Conservation (phyloP, 2,329 filamentous ascomycete species). For the Fulvia fulva region DNA sequence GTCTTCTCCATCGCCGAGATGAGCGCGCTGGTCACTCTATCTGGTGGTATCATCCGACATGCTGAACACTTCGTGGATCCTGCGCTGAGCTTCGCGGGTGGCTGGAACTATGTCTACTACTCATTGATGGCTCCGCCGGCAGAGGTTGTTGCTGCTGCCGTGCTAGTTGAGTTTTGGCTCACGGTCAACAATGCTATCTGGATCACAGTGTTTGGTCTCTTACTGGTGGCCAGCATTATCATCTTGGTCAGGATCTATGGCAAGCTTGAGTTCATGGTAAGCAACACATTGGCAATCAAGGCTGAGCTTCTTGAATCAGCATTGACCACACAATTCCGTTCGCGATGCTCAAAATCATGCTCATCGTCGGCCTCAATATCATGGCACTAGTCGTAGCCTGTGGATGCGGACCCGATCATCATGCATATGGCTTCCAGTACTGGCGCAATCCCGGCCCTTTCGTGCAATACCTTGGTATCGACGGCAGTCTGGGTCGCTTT, state of each 20-base stretch:
- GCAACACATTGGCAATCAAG: neutral
- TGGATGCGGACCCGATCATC: constrained; percentile 39
- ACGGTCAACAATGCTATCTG: constrained; percentile 22
- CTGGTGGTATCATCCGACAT: constrained; percentile 48
- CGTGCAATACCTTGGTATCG: constrained; percentile 14
- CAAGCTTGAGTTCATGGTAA: constrained; percentile 41
- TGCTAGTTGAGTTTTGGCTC: constrained; percentile 25
- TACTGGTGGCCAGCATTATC: constrained; percentile 18
- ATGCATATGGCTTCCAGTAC: constrained; percentile 30
- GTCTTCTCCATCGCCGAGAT: constrained; percentile 51
- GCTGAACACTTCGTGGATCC: constrained; percentile 51
- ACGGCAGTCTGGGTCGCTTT: constrained; percentile 19
- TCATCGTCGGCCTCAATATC: constrained; percentile 39
- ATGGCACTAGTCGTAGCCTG: constrained; percentile 13
- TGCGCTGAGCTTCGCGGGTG: constrained; percentile 29
- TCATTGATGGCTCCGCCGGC: constrained; percentile 19
- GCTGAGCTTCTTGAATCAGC: neutral
- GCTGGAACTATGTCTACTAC: constrained; percentile 16
- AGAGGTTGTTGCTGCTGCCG: constrained; percentile 23
- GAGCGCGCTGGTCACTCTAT: constrained; percentile 49
- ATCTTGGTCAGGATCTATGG: constrained; percentile 38
- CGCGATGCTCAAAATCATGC: constrained; percentile 42
- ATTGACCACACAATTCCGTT: constrained; percentile 30
- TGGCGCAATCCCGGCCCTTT: constrained; percentile 18
- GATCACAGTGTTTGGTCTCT: constrained; percentile 20